A percentile compares a stretch with the other conserved stretches of the same genome.
phyloP scores from a whole-genome alignment of 305 asterid species.

The Solanum hybrid region DNA sequence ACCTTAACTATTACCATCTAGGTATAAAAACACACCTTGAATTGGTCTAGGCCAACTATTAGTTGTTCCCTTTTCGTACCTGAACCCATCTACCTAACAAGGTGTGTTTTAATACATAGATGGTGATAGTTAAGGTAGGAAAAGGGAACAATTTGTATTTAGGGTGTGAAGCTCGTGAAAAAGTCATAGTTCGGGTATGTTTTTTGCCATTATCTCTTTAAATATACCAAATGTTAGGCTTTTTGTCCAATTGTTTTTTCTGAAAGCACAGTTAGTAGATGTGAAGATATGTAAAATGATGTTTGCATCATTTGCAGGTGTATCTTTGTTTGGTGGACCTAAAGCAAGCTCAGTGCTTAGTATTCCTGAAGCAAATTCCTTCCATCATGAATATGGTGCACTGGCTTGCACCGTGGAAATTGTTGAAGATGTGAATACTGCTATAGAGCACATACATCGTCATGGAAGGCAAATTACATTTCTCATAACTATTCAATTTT shows the following conservation, averaged over 20 bases:
- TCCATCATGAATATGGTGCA: constrained; percentile 93
- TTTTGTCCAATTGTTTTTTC: background rate
- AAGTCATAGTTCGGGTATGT: background rate
- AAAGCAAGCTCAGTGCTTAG: constrained; percentile 59
- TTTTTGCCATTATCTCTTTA: background rate
- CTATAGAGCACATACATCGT: constrained; percentile 85
- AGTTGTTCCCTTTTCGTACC: background rate
- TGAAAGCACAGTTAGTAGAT: background rate
- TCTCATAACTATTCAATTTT: background rate
- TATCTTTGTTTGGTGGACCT: constrained; percentile 76
- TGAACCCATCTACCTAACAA: background rate
- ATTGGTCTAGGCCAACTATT: background rate
- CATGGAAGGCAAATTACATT: constrained; percentile 68
- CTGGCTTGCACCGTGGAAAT: constrained; percentile 92
- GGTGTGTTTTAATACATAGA: background rate
- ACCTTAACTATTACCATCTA: background rate
- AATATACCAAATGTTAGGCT: background rate
- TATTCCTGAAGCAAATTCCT: constrained; percentile 68
- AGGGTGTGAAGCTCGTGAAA: background rate
- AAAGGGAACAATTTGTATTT: background rate
- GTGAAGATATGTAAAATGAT: background rate
- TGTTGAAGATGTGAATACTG: constrained; percentile 86
- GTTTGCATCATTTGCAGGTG: constrained; percentile 33
- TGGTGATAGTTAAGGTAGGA: background rate
- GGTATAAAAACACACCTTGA: background rate